Conservation (phyloP, 2,329 filamentous ascomycete species). For the Dactylellina drechsleri region DNA sequence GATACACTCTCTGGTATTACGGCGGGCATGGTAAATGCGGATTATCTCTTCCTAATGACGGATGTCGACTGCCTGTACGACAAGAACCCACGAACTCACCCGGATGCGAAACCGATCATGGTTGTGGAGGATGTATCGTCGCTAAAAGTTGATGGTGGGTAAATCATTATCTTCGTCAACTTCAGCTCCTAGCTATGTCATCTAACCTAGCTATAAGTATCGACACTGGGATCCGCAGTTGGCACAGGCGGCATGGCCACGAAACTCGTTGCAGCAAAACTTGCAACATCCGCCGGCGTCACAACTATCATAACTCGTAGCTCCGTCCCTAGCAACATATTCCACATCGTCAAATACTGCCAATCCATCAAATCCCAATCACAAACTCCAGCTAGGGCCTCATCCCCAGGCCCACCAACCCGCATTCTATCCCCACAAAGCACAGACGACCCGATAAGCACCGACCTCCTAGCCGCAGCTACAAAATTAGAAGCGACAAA, state of each 20-base stretch:
- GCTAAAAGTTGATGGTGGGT: slow-evolving; percentile 79
- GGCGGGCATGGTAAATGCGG: slow-evolving; percentile 94
- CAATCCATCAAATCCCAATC: slow-evolving; percentile 69
- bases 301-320: slow-evolving; percentile 95
- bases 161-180: background rate
- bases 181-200: background rate
- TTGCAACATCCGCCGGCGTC: slow-evolving; percentile 93
- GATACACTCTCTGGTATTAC: slow-evolving; percentile 97
- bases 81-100: slow-evolving; percentile 86
- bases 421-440: slow-evolving; percentile 82
- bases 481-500: slow-evolving; percentile 47
- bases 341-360: slow-evolving; percentile 83
- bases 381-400: slow-evolving; percentile 34
- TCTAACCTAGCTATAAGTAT: slow-evolving; percentile 68
- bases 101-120: slow-evolving; percentile 88
- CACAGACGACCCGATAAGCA: slow-evolving; percentile 43
- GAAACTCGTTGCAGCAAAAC: slow-evolving; percentile 90
- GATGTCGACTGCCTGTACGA: slow-evolving; percentile 98
- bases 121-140: slow-evolving; percentile 88
- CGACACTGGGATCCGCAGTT: slow-evolving; percentile 84
- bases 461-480: slow-evolving; percentile 39
- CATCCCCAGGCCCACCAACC: slow-evolving; percentile 68
- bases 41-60: slow-evolving; percentile 97
- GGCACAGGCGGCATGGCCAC: slow-evolving; percentile 98
- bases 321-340: slow-evolving; percentile 91